phyloP scores from a whole-genome alignment of 805 yeast genomes.

The Tetrapisispora taiwanensis region DNA sequence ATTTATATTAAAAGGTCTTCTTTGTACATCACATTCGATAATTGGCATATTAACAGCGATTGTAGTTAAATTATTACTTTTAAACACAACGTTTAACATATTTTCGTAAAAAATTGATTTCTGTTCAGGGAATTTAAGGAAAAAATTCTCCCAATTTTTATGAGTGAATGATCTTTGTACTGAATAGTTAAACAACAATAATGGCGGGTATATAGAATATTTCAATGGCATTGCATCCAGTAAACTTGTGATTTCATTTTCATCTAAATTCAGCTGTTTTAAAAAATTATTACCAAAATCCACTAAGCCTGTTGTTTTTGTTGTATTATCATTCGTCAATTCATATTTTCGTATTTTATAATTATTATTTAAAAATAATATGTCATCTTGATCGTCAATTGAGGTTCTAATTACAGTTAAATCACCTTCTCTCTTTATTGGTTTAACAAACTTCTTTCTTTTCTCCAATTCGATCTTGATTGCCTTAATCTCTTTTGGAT shows the following conservation, averaged over 20 bases:
- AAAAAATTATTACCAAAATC: background rate
- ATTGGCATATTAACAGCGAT: constrained; percentile 69
- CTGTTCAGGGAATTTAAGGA: constrained; percentile 2
- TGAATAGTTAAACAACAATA: constrained; percentile 47
- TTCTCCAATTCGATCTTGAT: constrained; percentile 20
- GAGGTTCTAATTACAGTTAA: constrained; percentile 18
- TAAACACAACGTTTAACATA: constrained; percentile 15
- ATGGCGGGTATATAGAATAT: constrained; percentile 58
- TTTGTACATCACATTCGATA: constrained; percentile 39
- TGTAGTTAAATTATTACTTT: constrained; percentile 36
- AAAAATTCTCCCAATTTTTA: constrained; percentile 27
- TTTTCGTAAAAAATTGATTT: constrained; percentile 11
- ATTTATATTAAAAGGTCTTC: constrained; percentile 53
- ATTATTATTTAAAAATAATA: constrained; percentile 2
- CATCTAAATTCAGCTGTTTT: background rate
- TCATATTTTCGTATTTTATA: constrained; percentile 6
- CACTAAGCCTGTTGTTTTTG: background rate
- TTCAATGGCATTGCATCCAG: constrained; percentile 27
- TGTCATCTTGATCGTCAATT: constrained; percentile 4
- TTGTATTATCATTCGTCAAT: too few relatives aligned
- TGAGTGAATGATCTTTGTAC: constrained; percentile 35
- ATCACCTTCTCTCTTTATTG: constrained; percentile 13
- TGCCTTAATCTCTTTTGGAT: constrained; percentile 12
- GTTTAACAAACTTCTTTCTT: constrained; percentile 14
- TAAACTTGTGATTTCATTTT: constrained; percentile 4